These are phyloP conservation scores for Daldinia loculata DNA, from an alignment of 495 filamentous ascomycete species.

Conservation along the genomic window DNA sequence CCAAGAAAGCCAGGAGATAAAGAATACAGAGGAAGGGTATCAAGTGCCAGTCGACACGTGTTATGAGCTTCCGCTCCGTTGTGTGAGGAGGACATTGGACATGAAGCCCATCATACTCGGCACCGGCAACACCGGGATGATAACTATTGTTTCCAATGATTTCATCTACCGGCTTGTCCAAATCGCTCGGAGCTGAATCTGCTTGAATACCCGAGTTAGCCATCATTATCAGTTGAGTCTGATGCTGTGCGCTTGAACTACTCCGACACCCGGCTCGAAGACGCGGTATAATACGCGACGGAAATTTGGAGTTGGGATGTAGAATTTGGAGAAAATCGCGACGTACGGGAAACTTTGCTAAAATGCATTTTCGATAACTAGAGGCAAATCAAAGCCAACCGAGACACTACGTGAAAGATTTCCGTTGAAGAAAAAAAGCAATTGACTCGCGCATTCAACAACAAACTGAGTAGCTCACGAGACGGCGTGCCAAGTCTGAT, in stretches of 20 bases:
- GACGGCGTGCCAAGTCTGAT: constrained; percentile 1
- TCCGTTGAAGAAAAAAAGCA: not conserved
- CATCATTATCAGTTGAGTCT: not conserved
- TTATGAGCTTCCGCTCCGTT: constrained; percentile 75
- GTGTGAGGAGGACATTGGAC: constrained; percentile 66
- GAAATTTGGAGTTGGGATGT: constrained; percentile 5
- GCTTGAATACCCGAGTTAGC: constrained; percentile 18
- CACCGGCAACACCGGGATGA: constrained; percentile 35
- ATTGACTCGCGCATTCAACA: constrained; percentile 17
- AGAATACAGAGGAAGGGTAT: constrained; percentile 83
- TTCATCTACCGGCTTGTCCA: constrained; percentile 37
- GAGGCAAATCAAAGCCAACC: constrained; percentile 5
- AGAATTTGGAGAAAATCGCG: constrained; percentile 1
- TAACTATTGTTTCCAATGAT: constrained; percentile 37
- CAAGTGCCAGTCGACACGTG: constrained; percentile 80
- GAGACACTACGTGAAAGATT: not conserved
- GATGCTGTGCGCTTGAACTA: not conserved
- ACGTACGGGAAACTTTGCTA: constrained; percentile 29
- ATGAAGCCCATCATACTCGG: constrained; percentile 52
- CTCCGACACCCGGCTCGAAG: not conserved
- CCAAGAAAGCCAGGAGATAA: constrained; percentile 88
- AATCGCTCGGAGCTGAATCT: constrained; percentile 30
- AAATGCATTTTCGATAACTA: constrained; percentile 34
- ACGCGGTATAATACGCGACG: constrained; percentile 14
- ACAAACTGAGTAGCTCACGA: constrained; percentile 12